Base-by-base conservation (phyloP, 2,329 filamentous ascomycete species). In the Dactylellina haptotyla region DNA sequence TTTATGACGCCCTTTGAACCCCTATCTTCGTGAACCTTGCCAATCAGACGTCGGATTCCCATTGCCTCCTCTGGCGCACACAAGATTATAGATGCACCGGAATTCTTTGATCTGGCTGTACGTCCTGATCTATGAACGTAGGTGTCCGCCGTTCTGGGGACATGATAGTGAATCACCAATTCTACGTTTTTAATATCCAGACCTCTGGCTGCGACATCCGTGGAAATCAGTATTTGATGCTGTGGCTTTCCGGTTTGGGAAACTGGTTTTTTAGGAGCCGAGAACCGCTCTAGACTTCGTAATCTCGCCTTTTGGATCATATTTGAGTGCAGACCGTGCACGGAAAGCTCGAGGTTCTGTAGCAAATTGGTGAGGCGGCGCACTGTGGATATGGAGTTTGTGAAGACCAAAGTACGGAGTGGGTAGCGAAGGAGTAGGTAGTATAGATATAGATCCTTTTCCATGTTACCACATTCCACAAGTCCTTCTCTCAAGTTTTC, bases 371-470 rank as follows among this genome's bases (percentile, higher is more conserved):
- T 88, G 10, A 99, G 84, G 37, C 95, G 91, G 46, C 93, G 90
- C 57, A 97, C 94, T 1, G 94, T 90, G 58, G 91, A 91, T 80
- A 99, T 97, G 46, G 93, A 97, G 82, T 99, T 99, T 26, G 93
- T 93, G 80, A 99, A 99, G 51, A 99, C 88, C 1, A 99, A 84
- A 0, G 92, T 93, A 30, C 93, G 90, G 51, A 89, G 89, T 1
- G 91, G 89, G 79, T 97, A 90, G 65, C 96, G 87, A 1, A 97
- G 85, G 0, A 98, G 85, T 6, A 97, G 84, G 0, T 93, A 87
- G 81, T 99, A 99, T 41, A 98, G 88, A 76, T 94, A 98, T 8
- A 99, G 87, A 80, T 99, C 95, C 85, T 99, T 99, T 80, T 99
- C 95, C 82, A 93, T 93, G 4, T 92, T 92, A 39, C 88, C 90